A percentile compares a stretch with the other conserved stretches of the same genome.
These are phyloP conservation scores for Schwanniomyces polymorphus DNA, from an alignment of 805 yeast species.

Conservation along the genomic window DNA sequence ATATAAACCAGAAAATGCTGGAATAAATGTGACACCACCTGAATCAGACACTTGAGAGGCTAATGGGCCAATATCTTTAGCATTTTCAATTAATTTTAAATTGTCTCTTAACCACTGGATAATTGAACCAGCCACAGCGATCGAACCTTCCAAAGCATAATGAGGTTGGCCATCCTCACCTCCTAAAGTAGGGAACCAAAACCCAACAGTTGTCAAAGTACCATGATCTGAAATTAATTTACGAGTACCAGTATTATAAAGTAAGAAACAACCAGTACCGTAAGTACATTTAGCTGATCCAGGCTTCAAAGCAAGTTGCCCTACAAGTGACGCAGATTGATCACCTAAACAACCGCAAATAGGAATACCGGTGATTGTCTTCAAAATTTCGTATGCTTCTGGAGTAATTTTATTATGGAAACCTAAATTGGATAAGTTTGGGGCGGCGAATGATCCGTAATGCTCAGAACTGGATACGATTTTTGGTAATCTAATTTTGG, in stretches of 20 bases:
- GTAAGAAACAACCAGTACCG: constrained; percentile 92
- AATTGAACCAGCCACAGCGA: constrained; percentile 93
- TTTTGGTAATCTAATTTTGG: constrained; percentile 66
- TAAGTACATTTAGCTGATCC: constrained; percentile 95
- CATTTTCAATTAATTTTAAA: constrained; percentile 74
- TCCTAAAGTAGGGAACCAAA: constrained; percentile 73
- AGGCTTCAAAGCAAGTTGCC: constrained; percentile 79
- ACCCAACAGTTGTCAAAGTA: constrained; percentile 85
- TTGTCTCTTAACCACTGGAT: constrained; percentile 95
- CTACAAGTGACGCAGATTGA: constrained; percentile 91
- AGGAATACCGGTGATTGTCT: constrained; percentile 60
- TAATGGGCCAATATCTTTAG: constrained; percentile 87
- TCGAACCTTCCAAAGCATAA: constrained; percentile 91
- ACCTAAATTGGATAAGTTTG: constrained; percentile 53
- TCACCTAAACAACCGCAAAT: constrained; percentile 92
- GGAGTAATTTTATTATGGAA: constrained; percentile 51
- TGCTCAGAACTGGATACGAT: constrained; percentile 76
- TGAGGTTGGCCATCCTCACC: constrained; percentile 60
- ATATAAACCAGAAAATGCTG: constrained; percentile 90
- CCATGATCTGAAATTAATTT: constrained; percentile 77
- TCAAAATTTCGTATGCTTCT: constrained; percentile 51
- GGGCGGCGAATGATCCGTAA: constrained; percentile 71
- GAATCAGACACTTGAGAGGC: constrained; percentile 79
- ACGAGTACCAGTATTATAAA: constrained; percentile 80
- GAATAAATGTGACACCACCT: constrained; percentile 92